Evolutionary conservation across 2,329 filamentous ascomycete species (phyloP).

Genomic region (Trichoderma sp.): DNA sequence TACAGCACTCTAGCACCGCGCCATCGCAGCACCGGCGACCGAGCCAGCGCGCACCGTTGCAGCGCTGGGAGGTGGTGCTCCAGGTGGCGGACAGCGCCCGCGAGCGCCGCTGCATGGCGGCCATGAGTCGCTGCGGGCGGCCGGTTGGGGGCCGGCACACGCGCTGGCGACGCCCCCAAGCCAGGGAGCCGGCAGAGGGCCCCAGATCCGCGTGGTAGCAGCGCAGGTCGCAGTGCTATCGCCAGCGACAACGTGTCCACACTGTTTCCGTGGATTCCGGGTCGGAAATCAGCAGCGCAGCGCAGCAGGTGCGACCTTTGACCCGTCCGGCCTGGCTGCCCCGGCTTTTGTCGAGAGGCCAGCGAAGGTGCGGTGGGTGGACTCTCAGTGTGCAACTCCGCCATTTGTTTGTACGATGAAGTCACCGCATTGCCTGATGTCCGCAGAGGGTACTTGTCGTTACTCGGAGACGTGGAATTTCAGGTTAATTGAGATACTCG

Average conservation of each 20-base stretch:
- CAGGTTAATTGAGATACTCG: too few species aligned
- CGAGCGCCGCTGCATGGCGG: background rate
- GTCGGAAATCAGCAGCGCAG: constrained; percentile 16
- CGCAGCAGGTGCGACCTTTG: background rate
- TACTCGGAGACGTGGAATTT: too few species aligned
- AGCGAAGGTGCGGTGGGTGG: background rate
- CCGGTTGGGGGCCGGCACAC: constrained; percentile 2
- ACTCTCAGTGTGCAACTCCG: too few species aligned
- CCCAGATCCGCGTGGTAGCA: constrained; percentile 1
- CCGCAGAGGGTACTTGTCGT: too few species aligned
- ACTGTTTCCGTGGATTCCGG: constrained; percentile 19
- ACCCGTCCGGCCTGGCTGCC: background rate
- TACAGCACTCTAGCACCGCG: background rate
- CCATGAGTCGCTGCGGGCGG: background rate
- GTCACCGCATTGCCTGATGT: too few species aligned
- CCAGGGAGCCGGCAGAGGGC: background rate
- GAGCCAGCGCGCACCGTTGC: background rate
- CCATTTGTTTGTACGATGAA: too few species aligned
- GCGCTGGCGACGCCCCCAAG: background rate
- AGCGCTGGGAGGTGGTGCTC: too few species aligned
- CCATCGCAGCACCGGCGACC: constrained; percentile 9
- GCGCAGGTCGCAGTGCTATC: constrained; percentile 19
- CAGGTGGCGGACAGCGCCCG: background rate
- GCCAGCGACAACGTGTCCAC: background rate
- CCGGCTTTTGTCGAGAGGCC: background rate